Evolutionary conservation across 192 early-diverging fungal genomes (phyloP).

Genomic region (Coemansia sp.): DNA sequence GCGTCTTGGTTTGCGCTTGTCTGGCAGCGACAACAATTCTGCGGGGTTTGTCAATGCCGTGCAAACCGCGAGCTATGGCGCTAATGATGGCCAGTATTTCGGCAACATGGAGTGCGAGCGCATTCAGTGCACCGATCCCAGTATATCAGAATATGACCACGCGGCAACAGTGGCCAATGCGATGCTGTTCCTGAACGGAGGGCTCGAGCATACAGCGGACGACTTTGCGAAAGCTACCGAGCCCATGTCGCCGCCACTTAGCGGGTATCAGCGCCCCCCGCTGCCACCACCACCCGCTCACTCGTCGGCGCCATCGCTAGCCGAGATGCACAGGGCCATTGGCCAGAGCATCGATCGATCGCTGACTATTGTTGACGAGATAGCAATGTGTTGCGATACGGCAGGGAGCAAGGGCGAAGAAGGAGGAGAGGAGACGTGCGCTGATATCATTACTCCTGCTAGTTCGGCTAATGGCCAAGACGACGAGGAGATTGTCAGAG

Average conservation of each 20-base stretch:
- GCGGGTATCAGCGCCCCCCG: constrained; percentile 2
- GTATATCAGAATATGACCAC: neutral
- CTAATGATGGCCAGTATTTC: neutral
- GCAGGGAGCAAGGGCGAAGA: neutral
- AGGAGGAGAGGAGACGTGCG: no score
- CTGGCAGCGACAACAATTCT: neutral
- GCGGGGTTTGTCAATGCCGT: neutral
- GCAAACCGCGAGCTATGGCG: neutral
- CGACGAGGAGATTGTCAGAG: neutral
- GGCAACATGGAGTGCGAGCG: neutral
- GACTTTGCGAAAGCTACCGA: neutral
- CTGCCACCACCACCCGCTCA: constrained; percentile 8
- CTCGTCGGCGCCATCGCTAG: neutral
- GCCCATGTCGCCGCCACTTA: neutral
- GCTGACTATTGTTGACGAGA: constrained; percentile 20
- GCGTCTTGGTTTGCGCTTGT: neutral
- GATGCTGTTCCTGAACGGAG: neutral
- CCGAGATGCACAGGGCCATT: constrained; percentile 19
- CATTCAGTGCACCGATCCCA: neutral
- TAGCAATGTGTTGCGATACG: constrained; percentile 4
- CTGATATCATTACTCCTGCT: neutral
- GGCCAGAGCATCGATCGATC: constrained; percentile 27
- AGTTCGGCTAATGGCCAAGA: neutral
- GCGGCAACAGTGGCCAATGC: constrained; percentile 2
- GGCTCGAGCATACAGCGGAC: neutral